Percentiles rank a stretch among this genome's conserved stretches.
These are phyloP conservation scores for Thalassiosira tumida DNA, from an alignment of 352 stramenopile species.

Conservation along the genomic window DNA sequence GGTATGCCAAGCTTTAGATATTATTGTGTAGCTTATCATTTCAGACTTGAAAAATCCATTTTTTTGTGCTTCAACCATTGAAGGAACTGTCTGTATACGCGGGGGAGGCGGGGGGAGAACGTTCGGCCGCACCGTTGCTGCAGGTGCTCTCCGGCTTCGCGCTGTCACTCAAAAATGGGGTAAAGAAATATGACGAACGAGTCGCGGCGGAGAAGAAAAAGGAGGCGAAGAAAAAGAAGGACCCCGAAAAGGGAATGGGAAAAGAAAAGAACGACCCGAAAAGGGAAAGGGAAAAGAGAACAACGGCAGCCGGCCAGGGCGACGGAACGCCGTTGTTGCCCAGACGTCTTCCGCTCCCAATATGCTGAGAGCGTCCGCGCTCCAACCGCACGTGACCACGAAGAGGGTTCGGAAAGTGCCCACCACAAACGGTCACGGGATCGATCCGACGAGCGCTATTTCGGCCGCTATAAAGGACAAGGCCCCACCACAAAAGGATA, in stretches of 20 bases:
- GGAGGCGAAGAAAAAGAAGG: conserved; percentile 70
- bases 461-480: too few species aligned
- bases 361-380: conserved; percentile 69
- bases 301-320: too few species aligned
- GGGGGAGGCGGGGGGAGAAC: conserved; percentile 86
- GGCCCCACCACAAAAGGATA: too few species aligned
- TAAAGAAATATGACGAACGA: conserved; percentile 88
- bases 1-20: conserved; percentile 34
- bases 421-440: too few species aligned
- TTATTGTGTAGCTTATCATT: background rate
- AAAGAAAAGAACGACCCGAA: conserved; percentile 22
- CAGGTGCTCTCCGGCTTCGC: conserved; percentile 89
- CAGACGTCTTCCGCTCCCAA: conserved; percentile 30
- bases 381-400: conserved; percentile 72
- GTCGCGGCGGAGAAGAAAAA: conserved; percentile 76
- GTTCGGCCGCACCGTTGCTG: conserved; percentile 80
- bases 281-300: conserved; percentile 78
- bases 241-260: conserved; percentile 6
- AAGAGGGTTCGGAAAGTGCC: too few species aligned
- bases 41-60: background rate
- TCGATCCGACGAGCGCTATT: too few species aligned
- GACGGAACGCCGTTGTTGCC: too few species aligned
- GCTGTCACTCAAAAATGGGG: conserved; percentile 81
- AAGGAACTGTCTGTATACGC: conserved; percentile 87
- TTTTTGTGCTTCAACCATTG: background rate